Evolutionary conservation across 495 filamentous ascomycete genomes (phyloP).

Genomic region (Aspergillus panamensis): DNA sequence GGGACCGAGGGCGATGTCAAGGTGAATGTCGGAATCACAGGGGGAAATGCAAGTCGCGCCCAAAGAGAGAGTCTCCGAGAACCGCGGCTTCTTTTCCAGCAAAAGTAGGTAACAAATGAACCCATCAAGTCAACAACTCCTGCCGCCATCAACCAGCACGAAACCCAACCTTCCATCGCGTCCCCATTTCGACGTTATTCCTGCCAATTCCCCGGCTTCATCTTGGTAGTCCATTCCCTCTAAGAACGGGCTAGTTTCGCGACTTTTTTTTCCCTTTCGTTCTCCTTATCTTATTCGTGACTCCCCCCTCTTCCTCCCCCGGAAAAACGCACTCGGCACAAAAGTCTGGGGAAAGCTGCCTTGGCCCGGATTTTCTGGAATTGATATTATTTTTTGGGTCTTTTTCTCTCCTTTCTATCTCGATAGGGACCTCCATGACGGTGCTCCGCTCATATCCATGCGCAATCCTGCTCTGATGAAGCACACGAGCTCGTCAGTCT

Average conservation of each 20-base stretch:
- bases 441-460: slow-evolving; percentile 16
- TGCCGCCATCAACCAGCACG: background rate
- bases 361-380: background rate
- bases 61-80: slow-evolving; percentile 29
- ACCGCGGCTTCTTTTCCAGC: slow-evolving; percentile 32
- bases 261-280: background rate
- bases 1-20: background rate
- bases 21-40: slow-evolving; percentile 10
- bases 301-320: background rate
- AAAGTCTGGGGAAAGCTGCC: slow-evolving; percentile 20
- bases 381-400: background rate
- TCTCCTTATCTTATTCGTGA: background rate
- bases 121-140: background rate
- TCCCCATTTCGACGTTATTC: too few species aligned
- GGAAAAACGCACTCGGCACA: background rate
- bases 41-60: background rate
- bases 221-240: too few species aligned
- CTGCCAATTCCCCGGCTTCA: too few species aligned
- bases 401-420: background rate
- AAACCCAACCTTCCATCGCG: background rate
- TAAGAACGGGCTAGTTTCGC: background rate
- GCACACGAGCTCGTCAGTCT: slow-evolving; percentile 18
- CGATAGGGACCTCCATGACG: slow-evolving; percentile 14
- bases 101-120: background rate
- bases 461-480: slow-evolving; percentile 23